Evolutionary conservation across 768 basidiomycete species (phyloP), one percentile per base, ranked within the genome.

Genomic region (Auriscalpium vulgare): DNA sequence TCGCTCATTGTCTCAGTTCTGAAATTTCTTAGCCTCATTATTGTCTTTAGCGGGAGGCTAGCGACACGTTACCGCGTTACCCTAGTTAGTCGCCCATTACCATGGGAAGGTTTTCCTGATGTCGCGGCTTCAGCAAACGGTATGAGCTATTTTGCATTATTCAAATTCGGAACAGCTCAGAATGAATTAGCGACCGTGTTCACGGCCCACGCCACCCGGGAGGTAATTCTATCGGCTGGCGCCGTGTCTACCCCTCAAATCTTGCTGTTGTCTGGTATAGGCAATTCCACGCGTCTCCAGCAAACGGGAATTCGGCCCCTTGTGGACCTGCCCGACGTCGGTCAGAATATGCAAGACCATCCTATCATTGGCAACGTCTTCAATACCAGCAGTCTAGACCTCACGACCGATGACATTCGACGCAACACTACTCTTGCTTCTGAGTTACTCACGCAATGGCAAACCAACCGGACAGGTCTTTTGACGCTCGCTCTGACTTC

Each of bases 311-410:
- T 72, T 53, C 48, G 61, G 36, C 17, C 70, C 8, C 45, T 69
- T 23, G 62, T 71, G 6, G 37, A 71, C 55, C 62, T 71, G 17
- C 70, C 73, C 1, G 70, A 70, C 6, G 73, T 75, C 19, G 73
- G 74, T 19, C 62, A 38, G 10, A 72, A 74, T 54, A 61, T 74
- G 14, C 71, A 72, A 62, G 73, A 72, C 62, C 54, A 60, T 50
- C 13, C 46, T 37, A 3, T 34, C 13, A 8, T 50, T 50, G 57
- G 34, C 17, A 64, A 45, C 17, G 43, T 44, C 23, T 53, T n/a
- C 17, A 50, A 34, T 17, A 38, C 38, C 37, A 63, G 59, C 52
- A 43, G 13, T 17, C 37, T 53, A 55, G 16, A 23, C n/a, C 47
- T 53, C 19, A 58, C 57, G 23, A 23, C 34, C 16, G 57, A 58